These are phyloP conservation scores for Mollisiaceae sp. DNA, from an alignment of 2,329 filamentous ascomycete genomes.

Conservation along the genomic window DNA sequence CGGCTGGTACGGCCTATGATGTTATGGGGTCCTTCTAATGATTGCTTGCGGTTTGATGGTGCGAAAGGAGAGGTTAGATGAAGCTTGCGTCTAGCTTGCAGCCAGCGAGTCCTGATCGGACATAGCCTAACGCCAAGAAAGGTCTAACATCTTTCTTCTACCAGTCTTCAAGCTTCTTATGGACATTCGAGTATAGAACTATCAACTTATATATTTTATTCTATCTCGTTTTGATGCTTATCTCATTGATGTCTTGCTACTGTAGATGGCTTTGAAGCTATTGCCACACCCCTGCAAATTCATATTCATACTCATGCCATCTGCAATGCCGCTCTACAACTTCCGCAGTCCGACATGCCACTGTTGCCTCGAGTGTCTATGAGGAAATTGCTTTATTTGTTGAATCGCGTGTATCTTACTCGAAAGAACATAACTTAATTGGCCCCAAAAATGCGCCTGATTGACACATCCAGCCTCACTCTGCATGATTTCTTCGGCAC, in stretches of 20 bases:
- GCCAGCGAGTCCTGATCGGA: neutral
- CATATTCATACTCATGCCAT: neutral
- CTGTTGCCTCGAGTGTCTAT: neutral
- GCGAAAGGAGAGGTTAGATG: neutral
- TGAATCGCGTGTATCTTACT: neutral
- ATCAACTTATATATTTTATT: neutral
- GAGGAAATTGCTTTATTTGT: neutral
- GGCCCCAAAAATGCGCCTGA: neutral
- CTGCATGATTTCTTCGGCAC: slow-evolving; percentile 21
- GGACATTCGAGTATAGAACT: neutral
- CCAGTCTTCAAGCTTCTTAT: neutral
- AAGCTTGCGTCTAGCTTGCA: neutral
- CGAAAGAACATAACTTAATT: neutral
- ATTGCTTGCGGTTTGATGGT: neutral
- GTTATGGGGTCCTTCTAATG: neutral
- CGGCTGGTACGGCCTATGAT: slow-evolving; percentile 2
- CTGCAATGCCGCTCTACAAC: neutral
- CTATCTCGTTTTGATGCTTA: no score
- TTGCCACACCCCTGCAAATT: neutral
- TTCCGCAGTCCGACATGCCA: neutral
- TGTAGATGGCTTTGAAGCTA: neutral
- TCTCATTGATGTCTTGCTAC: neutral
- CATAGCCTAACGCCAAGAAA: neutral
- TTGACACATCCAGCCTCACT: slow-evolving; percentile 13
- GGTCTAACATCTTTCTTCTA: neutral